phyloP scores from a whole-genome alignment of 148 eudicot species.

The Fagopyrum tataricum region DNA sequence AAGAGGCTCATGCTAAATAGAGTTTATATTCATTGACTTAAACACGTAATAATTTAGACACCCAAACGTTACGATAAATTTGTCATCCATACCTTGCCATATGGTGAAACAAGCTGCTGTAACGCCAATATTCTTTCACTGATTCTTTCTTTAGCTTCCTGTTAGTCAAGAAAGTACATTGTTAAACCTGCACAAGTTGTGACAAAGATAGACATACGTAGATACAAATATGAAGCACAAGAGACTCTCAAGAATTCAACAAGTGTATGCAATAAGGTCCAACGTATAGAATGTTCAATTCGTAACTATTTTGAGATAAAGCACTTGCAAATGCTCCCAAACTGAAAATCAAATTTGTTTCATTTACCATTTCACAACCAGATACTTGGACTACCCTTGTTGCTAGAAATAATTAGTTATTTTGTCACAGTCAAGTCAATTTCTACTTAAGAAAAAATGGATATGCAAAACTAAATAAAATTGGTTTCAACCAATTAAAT shows the following conservation, averaged over 20 bases:
- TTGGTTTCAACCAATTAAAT: not conserved
- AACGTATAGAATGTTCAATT: not conserved
- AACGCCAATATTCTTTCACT: slow-evolving; percentile 70
- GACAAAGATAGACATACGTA: not conserved
- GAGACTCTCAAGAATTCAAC: not conserved
- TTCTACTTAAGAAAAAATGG: not conserved
- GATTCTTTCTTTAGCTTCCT: slow-evolving; percentile 82
- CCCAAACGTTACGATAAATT: not conserved
- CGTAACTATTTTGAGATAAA: not conserved
- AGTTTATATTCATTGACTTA: too few species aligned
- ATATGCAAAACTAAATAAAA: not conserved
- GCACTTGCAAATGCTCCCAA: slow-evolving; percentile 1
- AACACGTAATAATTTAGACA: not conserved
- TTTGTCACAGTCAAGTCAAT: not conserved
- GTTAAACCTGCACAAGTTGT: not conserved
- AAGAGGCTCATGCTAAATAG: too few species aligned
- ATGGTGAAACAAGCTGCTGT: slow-evolving; percentile 90
- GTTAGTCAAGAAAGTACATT: slow-evolving; percentile 18
- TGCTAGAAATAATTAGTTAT: not conserved
- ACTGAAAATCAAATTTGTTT: not conserved
- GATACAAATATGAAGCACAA: not conserved
- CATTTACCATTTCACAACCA: not conserved
- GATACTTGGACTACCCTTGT: not conserved
- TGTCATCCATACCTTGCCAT: slow-evolving; percentile 56
- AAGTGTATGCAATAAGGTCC: not conserved